Base-by-base conservation (phyloP, 1,284 basidiomycete species). In the Meira miltonrushii region DNA sequence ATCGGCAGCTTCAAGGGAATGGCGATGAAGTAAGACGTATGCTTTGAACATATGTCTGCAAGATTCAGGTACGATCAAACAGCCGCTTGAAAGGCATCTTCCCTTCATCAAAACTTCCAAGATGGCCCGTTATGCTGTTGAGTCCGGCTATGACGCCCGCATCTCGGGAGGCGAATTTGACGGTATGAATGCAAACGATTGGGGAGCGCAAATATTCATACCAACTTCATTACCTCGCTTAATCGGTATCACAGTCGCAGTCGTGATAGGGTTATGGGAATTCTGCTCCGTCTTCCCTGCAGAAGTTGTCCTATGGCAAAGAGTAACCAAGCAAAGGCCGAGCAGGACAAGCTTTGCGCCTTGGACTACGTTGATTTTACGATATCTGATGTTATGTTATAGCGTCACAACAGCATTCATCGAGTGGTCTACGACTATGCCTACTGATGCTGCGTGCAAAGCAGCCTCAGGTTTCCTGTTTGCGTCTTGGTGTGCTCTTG, bases 241-340 rank as follows among this genome's bases (percentile, higher is more conserved):
- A 5, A 41, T 53, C 15, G 37, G 23, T 38, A 12, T 33, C 12
- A 13, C 46, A 3, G 46, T 53, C 25, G 13, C 38, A 12, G 39
- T 53, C 50, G 39, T 53, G 5, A 13, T 53, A 2, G 50, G 50
- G 4, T 33, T 53, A 13, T 53, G 50, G 50, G 50, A 53, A 19
- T 53, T 53, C 15, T 39, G 37, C 15, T 39, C 50, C 2, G 23
- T 53, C 2, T 21, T 53, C 7, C 50, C 50, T 25, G 50, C 50
- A n/a, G 50, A 53, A 25, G 37, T 53, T 17, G 50, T 53, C 37
- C 23, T 53, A 33, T 53, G 50, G 37, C 21, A 33, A 53, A 39
- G 11, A n/a, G 15, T 50, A 25, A 17, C n/a, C 23, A n/a, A 19
- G 25, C 50, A 33, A 13, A 37, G 50, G 11, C 38, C 39, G 15